Percentiles rank a stretch among this genome's conserved stretches.
These are phyloP conservation scores for Larix kaempferi DNA, from an alignment of 75 land plant species.

Conservation along the genomic window DNA sequence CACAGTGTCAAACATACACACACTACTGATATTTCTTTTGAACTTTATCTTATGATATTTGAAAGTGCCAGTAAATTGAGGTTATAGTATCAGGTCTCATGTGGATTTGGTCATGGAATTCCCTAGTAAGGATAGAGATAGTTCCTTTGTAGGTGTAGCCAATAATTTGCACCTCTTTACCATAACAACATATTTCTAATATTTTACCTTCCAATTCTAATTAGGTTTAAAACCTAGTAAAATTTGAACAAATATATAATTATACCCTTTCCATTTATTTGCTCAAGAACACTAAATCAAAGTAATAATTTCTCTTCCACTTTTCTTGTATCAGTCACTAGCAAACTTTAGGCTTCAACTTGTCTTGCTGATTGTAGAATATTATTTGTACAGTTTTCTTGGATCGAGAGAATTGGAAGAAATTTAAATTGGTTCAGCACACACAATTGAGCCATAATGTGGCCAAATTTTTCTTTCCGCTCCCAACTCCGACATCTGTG, in stretches of 20 bases:
- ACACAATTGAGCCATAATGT: slow-evolving; percentile 87
- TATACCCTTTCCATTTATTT: background rate
- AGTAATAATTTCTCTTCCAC: background rate
- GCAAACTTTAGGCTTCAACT: background rate
- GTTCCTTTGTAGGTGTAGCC: background rate
- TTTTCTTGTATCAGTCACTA: background rate
- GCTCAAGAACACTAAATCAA: background rate
- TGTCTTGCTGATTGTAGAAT: background rate
- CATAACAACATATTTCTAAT: background rate
- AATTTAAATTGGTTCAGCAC: slow-evolving; percentile 76
- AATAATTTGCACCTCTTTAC: background rate
- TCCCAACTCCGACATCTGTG: slow-evolving; percentile 81
- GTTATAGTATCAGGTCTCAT: too few relatives aligned
- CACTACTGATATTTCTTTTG: background rate
- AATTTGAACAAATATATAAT: background rate
- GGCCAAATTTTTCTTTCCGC: slow-evolving; percentile 74
- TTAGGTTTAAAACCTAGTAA: background rate
- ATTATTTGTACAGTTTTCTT: slow-evolving; percentile 47
- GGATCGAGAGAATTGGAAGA: slow-evolving; percentile 80
- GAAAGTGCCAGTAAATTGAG: background rate
- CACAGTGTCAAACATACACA: background rate
- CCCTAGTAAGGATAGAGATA: background rate
- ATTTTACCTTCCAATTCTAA: background rate
- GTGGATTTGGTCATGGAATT: too few relatives aligned
- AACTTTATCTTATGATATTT: background rate